Conservation (phyloP, 2,329 filamentous ascomycete species). For the Aspergillus sp. region DNA sequence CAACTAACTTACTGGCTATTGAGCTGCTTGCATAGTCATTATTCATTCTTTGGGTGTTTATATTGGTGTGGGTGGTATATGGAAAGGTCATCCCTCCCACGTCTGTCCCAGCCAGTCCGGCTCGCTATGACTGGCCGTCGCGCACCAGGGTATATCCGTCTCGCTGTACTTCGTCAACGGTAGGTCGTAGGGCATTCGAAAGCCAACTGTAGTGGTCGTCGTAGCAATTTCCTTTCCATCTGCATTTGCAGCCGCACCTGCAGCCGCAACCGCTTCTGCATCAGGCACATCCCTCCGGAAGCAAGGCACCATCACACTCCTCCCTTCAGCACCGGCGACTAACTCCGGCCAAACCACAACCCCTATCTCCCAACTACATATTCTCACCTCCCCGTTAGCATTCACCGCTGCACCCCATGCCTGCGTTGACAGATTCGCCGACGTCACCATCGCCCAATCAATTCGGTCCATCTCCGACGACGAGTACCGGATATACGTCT, state of each 20-base stretch:
- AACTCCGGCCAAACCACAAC: conserved; percentile 77
- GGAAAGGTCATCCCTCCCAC: conserved; percentile 33
- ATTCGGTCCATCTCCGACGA: conserved; percentile 49
- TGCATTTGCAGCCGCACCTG: background rate
- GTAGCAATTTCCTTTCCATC: background rate
- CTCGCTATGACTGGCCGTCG: conserved; percentile 56
- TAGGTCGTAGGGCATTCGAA: conserved; percentile 81
- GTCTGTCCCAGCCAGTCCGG: conserved; percentile 61
- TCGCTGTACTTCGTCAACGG: conserved; percentile 68
- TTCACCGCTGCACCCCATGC: conserved; percentile 75
- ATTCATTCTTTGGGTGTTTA: background rate
- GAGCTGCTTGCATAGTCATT: too few relatives aligned
- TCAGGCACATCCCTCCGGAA: conserved; percentile 64
- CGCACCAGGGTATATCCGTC: conserved; percentile 75
- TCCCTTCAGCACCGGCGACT: conserved; percentile 28
- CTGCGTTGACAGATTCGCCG: conserved; percentile 88
- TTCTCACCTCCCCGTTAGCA: conserved; percentile 62
- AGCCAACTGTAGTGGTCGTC: conserved; percentile 51
- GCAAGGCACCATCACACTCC: conserved; percentile 65
- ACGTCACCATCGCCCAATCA: conserved; percentile 84
- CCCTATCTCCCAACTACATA: conserved; percentile 82
- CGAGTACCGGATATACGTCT: conserved; percentile 75
- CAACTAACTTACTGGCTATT: background rate
- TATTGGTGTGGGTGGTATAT: background rate
- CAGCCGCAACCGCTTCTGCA: conserved; percentile 7